Conservation (phyloP, 1,139 yeast species). For the Tardiomyces blankii region DNA sequence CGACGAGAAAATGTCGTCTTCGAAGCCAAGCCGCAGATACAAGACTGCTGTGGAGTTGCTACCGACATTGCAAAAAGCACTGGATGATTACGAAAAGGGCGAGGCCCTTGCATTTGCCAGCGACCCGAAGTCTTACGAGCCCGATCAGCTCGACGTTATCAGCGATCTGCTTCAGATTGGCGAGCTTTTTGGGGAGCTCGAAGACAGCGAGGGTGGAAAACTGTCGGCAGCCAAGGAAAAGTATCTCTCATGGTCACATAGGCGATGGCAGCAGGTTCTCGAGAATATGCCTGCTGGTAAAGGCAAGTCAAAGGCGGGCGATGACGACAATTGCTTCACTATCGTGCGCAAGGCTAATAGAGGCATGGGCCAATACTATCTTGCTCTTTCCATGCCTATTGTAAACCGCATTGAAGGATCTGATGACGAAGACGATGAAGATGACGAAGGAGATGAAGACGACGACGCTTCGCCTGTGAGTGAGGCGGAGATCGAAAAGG, state of each 20-base stretch:
- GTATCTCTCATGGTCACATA: constrained; percentile 15
- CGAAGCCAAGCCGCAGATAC: neutral
- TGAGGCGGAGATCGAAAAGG: constrained; percentile 37
- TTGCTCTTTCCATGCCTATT: constrained; percentile 25
- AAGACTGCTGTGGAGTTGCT: neutral
- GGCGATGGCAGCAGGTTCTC: constrained; percentile 13
- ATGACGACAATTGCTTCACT: neutral
- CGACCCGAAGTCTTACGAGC: constrained; percentile 2
- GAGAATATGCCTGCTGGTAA: constrained; percentile 11
- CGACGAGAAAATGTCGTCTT: constrained; percentile 16
- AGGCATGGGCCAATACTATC: constrained; percentile 24
- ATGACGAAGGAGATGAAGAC: constrained; percentile 12
- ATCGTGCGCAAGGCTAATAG: constrained; percentile 18
- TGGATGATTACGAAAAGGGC: neutral
- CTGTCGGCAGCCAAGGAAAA: constrained; percentile 1
- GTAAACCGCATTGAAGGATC: constrained; percentile 15
- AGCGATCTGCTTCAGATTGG: constrained; percentile 39
- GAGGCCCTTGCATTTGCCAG: neutral
- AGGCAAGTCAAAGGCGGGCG: constrained; percentile 9
- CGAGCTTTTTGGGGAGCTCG: constrained; percentile 40
- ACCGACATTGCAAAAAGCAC: neutral
- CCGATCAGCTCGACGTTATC: constrained; percentile 11
- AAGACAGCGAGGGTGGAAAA: constrained; percentile 17
- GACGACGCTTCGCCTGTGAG: constrained; percentile 19
- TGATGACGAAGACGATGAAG: constrained; percentile 14